Conservation (phyloP, 805 yeast species). For the Hanseniaspora meyeri region DNA sequence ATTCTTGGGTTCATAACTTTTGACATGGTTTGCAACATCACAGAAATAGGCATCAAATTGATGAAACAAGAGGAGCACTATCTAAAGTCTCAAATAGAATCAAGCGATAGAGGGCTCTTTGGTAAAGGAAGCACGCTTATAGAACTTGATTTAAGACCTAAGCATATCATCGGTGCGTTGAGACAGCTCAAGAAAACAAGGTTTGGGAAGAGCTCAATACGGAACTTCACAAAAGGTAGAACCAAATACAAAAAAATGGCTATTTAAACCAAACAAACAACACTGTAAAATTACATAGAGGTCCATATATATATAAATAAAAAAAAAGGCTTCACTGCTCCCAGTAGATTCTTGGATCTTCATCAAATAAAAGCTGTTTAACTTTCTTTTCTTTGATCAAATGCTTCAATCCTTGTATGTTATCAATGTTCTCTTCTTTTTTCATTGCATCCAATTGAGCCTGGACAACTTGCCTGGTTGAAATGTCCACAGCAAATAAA, state of each 20-base stretch:
- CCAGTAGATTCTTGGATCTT: slow-evolving; percentile 11
- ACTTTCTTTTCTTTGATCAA: slow-evolving; percentile 5
- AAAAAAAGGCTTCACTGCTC: background rate
- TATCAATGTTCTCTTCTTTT: background rate
- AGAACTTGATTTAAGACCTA: slow-evolving; percentile 37
- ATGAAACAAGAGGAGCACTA: slow-evolving; percentile 54
- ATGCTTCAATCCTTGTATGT: background rate
- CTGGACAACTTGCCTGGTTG: background rate
- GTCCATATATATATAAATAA: no score
- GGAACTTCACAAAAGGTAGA: slow-evolving; percentile 51
- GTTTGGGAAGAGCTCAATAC: slow-evolving; percentile 48
- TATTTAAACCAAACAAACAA: slow-evolving; percentile 18
- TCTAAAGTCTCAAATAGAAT: slow-evolving; percentile 19
- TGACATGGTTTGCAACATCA: slow-evolving; percentile 88
- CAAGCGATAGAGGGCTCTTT: slow-evolving; percentile 11
- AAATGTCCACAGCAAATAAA: background rate
- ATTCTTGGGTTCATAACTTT: slow-evolving; percentile 89
- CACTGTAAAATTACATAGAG: no score
- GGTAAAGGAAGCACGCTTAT: slow-evolving; percentile 3
- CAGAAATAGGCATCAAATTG: slow-evolving; percentile 79
- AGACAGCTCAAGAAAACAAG: slow-evolving; percentile 52
- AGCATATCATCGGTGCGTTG: slow-evolving; percentile 85
- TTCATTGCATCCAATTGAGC: background rate
- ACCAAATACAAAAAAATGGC: slow-evolving; percentile 27
- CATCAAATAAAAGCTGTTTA: slow-evolving; percentile 1